Conservation (phyloP, 1,284 basidiomycete species). For the Cryptococcus sp. region DNA sequence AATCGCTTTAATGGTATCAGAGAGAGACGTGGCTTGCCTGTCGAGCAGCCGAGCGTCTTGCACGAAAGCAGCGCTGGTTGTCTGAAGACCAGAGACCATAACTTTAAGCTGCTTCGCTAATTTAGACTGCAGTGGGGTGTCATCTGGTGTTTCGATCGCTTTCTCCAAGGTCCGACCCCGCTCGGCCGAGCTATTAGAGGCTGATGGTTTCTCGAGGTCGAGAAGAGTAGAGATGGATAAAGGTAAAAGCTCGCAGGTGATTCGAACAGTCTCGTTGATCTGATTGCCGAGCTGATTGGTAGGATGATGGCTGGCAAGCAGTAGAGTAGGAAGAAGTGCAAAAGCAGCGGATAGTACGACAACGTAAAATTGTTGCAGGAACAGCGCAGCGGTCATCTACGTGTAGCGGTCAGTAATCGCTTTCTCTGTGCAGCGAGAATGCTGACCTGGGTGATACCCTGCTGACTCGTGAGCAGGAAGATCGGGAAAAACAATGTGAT, state of each 20-base stretch:
- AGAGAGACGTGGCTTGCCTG: slow-evolving; percentile 21
- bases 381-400: slow-evolving; percentile 23
- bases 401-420: no score
- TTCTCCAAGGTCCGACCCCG: slow-evolving; percentile 17
- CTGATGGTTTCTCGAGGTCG: slow-evolving; percentile 8
- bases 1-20: slow-evolving; percentile 28
- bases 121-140: slow-evolving; percentile 18
- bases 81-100: slow-evolving; percentile 17
- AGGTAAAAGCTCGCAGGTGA: slow-evolving; percentile 35
- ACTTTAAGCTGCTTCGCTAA: slow-evolving; percentile 31
- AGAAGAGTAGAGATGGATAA: slow-evolving; percentile 34
- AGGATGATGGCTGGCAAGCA: slow-evolving; percentile 35
- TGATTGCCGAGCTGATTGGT: slow-evolving; percentile 28
- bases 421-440: no score
- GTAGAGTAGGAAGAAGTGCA: slow-evolving; percentile 34
- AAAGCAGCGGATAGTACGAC: slow-evolving; percentile 44
- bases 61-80: slow-evolving; percentile 23
- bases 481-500: slow-evolving; percentile 51
- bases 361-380: slow-evolving; percentile 46
- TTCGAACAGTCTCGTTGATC: slow-evolving; percentile 24
- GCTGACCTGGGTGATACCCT: slow-evolving; percentile 35
- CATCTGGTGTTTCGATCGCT: slow-evolving; percentile 24
- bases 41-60: slow-evolving; percentile 25
- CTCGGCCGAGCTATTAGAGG: not conserved
- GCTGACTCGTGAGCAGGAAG: slow-evolving; percentile 43